Base-by-base conservation (phyloP, 179 eudicot species). In the Gypsophila paniculata region DNA sequence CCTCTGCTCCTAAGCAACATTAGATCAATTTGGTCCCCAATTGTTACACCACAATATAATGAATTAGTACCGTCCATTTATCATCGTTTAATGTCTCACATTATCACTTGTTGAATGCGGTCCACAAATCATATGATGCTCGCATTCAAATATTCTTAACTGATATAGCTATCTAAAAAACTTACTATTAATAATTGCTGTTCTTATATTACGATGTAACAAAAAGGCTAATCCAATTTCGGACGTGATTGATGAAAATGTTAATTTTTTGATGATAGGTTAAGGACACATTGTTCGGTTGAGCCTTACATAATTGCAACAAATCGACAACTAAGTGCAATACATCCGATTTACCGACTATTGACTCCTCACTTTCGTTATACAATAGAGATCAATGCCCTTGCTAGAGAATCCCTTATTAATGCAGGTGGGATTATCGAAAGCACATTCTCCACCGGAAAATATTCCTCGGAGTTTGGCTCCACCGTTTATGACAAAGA, bases 231-330 rank as follows among this genome's bases (percentile, higher is more conserved):
- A 36, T 36, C 42, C 42, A 7, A n/a, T 36, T 36, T 36, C 42
- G 3, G 42, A 7, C 42, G 42, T 7, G 3, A 2, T 36, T 36
- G 42, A 36, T 7, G 7, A 36, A 7, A 3, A 38, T 65, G 18
- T 18, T 39, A 8, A n/a, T n/a, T n/a, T 39, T 65, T 66, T 14
- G 19, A 66, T 66, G 57, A 66, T 72, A 80, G 86, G 86, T 52
- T 83, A 64, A 77, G 86, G 51, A 83, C 86, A 3, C 86, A 83
- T 69, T 83, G 86, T 53, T 71, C 77, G 26, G 60, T 49, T 9
- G 83, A 83, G 65, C 86, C 86, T 13, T 83, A 80, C 78, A 75
- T 83, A 62, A 83, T 83, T 3, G 86, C 83, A 15, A 67, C 77
- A 15, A 77, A 77, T 51, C 58, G 86, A 67, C 86, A 83, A 68